Evolutionary conservation across 495 filamentous ascomycete species (phyloP).

Genomic region (Neurospora hispaniola): DNA sequence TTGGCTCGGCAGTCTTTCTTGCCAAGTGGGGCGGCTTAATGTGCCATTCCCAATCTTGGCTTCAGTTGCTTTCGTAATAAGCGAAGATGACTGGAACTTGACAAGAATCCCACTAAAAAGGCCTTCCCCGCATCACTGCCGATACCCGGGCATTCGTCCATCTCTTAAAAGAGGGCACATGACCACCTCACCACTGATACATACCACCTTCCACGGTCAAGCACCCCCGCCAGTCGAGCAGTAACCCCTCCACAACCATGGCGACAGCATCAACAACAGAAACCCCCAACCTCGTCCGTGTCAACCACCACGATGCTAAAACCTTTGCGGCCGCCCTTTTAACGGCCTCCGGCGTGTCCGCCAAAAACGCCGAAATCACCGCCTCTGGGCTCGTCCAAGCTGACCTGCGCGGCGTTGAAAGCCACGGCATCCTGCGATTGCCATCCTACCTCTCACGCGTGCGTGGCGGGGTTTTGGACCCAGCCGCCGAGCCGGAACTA

Average conservation of each 20-base stretch:
- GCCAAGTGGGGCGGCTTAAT: not conserved
- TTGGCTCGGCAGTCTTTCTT: not conserved
- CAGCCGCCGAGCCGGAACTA: slow-evolving; percentile 45
- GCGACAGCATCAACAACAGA: slow-evolving; percentile 8
- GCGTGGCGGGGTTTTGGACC: slow-evolving; percentile 51
- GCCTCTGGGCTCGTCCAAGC: slow-evolving; percentile 55
- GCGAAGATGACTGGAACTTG: not conserved
- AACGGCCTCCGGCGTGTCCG: slow-evolving; percentile 45
- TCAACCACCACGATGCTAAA: slow-evolving; percentile 12
- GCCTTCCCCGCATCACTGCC: not conserved
- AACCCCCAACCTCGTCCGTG: not conserved
- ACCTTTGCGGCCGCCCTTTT: slow-evolving; percentile 33
- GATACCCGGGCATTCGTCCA: not conserved
- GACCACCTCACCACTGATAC: not conserved
- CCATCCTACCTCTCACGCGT: slow-evolving; percentile 64
- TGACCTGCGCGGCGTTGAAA: slow-evolving; percentile 69
- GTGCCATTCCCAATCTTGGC: not conserved
- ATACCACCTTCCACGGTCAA: not conserved
- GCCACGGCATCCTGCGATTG: slow-evolving; percentile 66
- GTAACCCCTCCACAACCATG: not conserved
- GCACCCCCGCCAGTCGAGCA: not conserved
- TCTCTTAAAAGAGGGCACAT: not conserved
- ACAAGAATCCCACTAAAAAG: not conserved
- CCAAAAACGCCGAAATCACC: slow-evolving; percentile 45
- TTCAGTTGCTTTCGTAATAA: not conserved